Evolutionary conservation across 2,329 filamentous ascomycete genomes (phyloP).

Genomic region (Aspergillaceae sp.): DNA sequence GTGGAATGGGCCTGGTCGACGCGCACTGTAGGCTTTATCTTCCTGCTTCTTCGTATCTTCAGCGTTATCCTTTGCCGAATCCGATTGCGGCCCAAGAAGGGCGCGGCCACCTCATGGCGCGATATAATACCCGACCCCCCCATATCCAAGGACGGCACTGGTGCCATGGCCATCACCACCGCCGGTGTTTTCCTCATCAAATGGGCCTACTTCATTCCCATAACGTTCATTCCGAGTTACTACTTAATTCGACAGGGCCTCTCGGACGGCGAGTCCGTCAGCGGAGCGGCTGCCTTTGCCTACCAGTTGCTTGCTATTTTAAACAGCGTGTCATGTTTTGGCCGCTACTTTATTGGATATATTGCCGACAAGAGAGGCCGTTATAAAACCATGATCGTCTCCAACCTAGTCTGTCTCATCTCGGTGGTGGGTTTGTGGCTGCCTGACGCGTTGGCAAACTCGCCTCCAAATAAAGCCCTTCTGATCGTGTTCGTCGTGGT

Average conservation of each 20-base stretch:
- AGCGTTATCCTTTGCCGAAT: no score
- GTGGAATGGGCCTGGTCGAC: constrained; percentile 29
- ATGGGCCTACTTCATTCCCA: no score
- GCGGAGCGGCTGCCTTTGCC: constrained; percentile 8
- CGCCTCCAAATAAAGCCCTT: constrained; percentile 3
- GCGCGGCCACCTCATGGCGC: no score
- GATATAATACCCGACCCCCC: no score
- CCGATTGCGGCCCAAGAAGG: no score
- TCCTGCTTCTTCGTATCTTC: no score
- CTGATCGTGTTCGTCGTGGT: constrained; percentile 15
- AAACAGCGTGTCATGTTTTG: constrained; percentile 22
- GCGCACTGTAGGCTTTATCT: constrained; percentile 29
- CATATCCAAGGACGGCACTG: no score
- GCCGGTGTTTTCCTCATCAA: no score
- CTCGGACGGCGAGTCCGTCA: no score
- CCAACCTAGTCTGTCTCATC: constrained; percentile 9
- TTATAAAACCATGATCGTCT: constrained; percentile 21
- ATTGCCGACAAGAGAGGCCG: constrained; percentile 24
- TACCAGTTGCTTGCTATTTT: constrained; percentile 25
- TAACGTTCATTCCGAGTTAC: no score
- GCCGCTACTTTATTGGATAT: constrained; percentile 24
- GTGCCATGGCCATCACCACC: no score
- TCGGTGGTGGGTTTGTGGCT: constrained; percentile 17
- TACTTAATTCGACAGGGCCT: no score
- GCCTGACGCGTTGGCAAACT: background rate